Conservation (phyloP, 2,329 filamentous ascomycete genomes). For the Rhinocladiella similis region DNA sequence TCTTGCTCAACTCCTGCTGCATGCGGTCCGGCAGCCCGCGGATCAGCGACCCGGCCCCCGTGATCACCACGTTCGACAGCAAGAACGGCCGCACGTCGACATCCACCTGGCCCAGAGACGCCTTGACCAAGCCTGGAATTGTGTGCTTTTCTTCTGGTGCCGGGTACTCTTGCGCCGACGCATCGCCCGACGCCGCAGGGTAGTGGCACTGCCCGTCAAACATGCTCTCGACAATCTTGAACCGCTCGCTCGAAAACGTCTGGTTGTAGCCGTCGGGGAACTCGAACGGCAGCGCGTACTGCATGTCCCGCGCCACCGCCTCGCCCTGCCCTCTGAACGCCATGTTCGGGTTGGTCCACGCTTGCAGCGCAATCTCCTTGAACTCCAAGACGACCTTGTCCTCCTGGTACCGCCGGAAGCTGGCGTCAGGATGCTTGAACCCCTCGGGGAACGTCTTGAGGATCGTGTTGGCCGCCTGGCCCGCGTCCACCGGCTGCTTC, state of each 20-base stretch:
- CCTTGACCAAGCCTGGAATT: constrained; percentile 78
- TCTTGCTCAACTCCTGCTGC: constrained; percentile 75
- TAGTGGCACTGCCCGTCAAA: constrained; percentile 84
- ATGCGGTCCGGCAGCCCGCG: constrained; percentile 91
- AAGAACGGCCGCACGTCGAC: constrained; percentile 83
- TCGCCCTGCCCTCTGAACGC: constrained; percentile 29
- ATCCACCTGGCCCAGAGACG: constrained; percentile 76
- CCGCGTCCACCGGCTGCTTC: constrained; percentile 86
- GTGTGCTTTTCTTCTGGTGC: constrained; percentile 71
- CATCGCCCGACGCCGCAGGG: constrained; percentile 41
- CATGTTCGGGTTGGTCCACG: constrained; percentile 63
- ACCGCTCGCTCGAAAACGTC: constrained; percentile 87
- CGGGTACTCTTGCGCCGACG: constrained; percentile 38
- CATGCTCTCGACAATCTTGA: constrained; percentile 80
- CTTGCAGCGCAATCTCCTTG: constrained; percentile 95
- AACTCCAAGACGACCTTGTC: constrained; percentile 92
- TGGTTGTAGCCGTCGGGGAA: constrained; percentile 97
- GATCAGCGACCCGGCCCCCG: constrained; percentile 80
- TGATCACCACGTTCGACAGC: constrained; percentile 88
- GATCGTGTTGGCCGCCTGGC: constrained; percentile 73
- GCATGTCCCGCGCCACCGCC: constrained; percentile 70
- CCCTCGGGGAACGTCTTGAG: constrained; percentile 67
- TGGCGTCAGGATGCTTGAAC: constrained; percentile 59
- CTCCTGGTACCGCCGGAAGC: constrained; percentile 82
- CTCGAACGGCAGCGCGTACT: constrained; percentile 78